phyloP scores from a whole-genome alignment of 805 yeast species.

The Ogataea sp. region DNA sequence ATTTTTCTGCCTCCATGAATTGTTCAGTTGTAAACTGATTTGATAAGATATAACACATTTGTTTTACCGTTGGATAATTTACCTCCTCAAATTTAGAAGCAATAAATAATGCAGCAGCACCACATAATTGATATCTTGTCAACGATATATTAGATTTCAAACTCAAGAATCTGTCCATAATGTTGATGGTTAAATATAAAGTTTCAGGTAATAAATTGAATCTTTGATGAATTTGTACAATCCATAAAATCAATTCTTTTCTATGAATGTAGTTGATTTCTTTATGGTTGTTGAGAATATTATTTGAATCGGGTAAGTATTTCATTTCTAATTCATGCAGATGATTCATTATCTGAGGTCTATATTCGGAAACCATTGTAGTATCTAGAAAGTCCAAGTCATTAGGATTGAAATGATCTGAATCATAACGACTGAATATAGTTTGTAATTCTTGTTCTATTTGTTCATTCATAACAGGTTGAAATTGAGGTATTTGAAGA shows the following conservation, averaged over 20 bases:
- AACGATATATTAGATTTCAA: constrained; percentile 64
- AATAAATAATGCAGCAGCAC: constrained; percentile 79
- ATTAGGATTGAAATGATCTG: constrained; percentile 49
- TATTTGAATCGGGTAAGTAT: constrained; percentile 64
- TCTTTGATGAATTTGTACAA: constrained; percentile 76
- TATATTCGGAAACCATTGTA: constrained; percentile 92
- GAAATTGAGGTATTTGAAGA: constrained; percentile 46
- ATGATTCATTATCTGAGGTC: constrained; percentile 75
- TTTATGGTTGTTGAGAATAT: constrained; percentile 77
- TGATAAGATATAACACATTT: constrained; percentile 80
- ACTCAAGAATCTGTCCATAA: constrained; percentile 79
- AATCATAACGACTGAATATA: constrained; percentile 44
- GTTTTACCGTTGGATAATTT: constrained; percentile 75
- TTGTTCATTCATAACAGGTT: constrained; percentile 43
- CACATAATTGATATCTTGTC: constrained; percentile 85
- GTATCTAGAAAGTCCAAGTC: constrained; percentile 83
- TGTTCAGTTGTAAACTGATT: constrained; percentile 72
- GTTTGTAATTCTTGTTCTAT: constrained; percentile 42
- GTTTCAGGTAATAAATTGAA: constrained; percentile 84
- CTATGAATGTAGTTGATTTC: constrained; percentile 72
- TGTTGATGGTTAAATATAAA: constrained; percentile 68
- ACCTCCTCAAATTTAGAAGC: constrained; percentile 96
- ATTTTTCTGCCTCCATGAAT: constrained; percentile 75
- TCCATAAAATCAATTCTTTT: constrained; percentile 81
- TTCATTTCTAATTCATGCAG: constrained; percentile 62